A percentile compares a stretch with the other conserved stretches of the same genome.
These are phyloP conservation scores for Amylostereum areolatum DNA, from an alignment of 1,284 basidiomycete species.

Conservation along the genomic window DNA sequence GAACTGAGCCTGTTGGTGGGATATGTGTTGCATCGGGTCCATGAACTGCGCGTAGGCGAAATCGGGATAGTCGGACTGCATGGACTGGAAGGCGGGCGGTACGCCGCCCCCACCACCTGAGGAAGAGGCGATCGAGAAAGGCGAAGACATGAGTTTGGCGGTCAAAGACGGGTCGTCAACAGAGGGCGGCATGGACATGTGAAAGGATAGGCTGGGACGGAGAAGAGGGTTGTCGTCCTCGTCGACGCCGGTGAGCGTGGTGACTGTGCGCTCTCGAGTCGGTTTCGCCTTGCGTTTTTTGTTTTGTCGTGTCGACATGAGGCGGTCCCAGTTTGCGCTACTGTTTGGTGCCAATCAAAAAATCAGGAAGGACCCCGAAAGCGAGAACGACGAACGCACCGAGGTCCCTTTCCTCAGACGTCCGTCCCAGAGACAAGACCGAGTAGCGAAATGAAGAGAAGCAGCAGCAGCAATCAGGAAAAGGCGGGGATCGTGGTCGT, in stretches of 20 bases:
- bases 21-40: slow-evolving; percentile 16
- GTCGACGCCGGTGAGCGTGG: slow-evolving; percentile 41
- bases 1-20: slow-evolving; percentile 15
- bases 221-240: slow-evolving; percentile 13
- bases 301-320: slow-evolving; percentile 54
- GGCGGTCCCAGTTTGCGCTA: slow-evolving; percentile 8
- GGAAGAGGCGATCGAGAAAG: slow-evolving; percentile 24
- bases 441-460: too few species aligned
- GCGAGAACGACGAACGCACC: too few species aligned
- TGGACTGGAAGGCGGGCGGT: slow-evolving; percentile 13
- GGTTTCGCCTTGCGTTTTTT: slow-evolving; percentile 48
- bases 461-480: too few species aligned
- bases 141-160: slow-evolving; percentile 21
- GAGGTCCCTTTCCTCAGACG: too few species aligned
- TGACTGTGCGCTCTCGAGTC: slow-evolving; percentile 58
- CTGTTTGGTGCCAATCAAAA: neutral
- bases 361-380: too few species aligned
- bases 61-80: slow-evolving; percentile 13
- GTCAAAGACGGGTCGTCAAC: slow-evolving; percentile 37
- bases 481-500: too few species aligned
- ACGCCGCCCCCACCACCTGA: slow-evolving; percentile 10
- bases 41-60: slow-evolving; percentile 25
- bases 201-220: slow-evolving; percentile 41
- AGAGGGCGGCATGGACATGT: slow-evolving; percentile 32
- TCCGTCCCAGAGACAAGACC: too few species aligned